phyloP scores from a whole-genome alignment of 805 yeast species.

The Starmerella kuoi region DNA sequence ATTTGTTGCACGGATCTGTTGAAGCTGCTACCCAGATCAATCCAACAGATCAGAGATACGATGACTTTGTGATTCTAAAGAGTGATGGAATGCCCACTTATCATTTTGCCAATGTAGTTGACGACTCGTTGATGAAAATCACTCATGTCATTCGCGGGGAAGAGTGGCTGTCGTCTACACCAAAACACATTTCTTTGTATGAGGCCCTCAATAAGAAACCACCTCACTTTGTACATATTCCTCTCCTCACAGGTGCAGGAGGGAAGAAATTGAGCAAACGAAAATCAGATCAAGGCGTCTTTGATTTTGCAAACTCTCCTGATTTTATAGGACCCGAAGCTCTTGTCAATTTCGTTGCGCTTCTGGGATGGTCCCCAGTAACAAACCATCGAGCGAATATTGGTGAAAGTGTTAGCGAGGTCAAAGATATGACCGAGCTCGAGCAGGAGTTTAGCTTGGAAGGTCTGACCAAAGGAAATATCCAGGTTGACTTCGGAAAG shows the following conservation, averaged over 20 bases:
- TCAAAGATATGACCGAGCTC: slow-evolving; percentile 35
- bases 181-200: slow-evolving; percentile 82
- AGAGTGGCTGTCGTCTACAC: slow-evolving; percentile 95
- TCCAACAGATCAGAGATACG: slow-evolving; percentile 57
- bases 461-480: slow-evolving; percentile 81
- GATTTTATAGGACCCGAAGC: slow-evolving; percentile 66
- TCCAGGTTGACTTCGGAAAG: slow-evolving; percentile 75
- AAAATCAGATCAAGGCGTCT: slow-evolving; percentile 66
- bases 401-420: slow-evolving; percentile 23
- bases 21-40: slow-evolving; percentile 73
- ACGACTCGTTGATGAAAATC: slow-evolving; percentile 83
- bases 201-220: slow-evolving; percentile 53
- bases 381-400: slow-evolving; percentile 29
- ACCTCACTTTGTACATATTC: slow-evolving; percentile 81
- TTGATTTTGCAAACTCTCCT: slow-evolving; percentile 34
- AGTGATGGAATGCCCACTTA: slow-evolving; percentile 95
- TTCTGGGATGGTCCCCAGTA: slow-evolving; percentile 92
- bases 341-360: slow-evolving; percentile 68
- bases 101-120: slow-evolving; percentile 91
- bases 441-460: slow-evolving; percentile 47
- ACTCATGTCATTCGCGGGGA: slow-evolving; percentile 96
- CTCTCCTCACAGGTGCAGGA: slow-evolving; percentile 57
- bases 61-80: slow-evolving; percentile 79
- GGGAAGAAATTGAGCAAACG: slow-evolving; percentile 67
- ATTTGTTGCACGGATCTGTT: slow-evolving; percentile 64